A percentile compares a stretch with the other conserved stretches of the same genome.
Evolutionary conservation across 192 early-diverging fungal genomes (phyloP).

Genomic region (Linnemannia hyalina): DNA sequence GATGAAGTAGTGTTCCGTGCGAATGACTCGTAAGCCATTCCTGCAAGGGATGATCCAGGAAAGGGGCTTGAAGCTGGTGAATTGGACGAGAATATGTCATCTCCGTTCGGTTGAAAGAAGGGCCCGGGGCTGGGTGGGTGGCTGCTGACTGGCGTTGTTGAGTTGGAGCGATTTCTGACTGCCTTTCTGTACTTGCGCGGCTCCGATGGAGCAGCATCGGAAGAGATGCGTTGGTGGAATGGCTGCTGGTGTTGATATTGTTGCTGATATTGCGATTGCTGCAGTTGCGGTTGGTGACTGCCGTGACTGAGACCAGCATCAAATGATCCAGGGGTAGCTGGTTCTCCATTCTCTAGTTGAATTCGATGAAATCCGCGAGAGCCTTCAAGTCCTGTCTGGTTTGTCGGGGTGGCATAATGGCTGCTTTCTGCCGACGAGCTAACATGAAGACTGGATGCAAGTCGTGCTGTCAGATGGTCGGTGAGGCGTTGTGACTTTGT

Average conservation of each 20-base stretch:
- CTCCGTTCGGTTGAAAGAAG: background rate
- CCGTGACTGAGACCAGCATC: background rate
- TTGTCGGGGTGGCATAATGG: background rate
- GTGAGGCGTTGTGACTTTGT: constrained; percentile 49
- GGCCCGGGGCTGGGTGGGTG: constrained; percentile 44
- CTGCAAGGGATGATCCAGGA: background rate
- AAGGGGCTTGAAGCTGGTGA: constrained; percentile 3
- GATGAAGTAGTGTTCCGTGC: constrained; percentile 9
- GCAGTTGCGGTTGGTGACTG: background rate
- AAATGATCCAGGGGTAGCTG: background rate
- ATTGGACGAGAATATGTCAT: constrained; percentile 14
- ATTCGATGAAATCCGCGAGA: constrained; percentile 40
- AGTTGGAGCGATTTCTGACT: constrained; percentile 40
- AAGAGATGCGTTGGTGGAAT: background rate
- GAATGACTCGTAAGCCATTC: constrained; percentile 23
- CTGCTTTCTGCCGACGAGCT: constrained; percentile 13
- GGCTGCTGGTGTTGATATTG: background rate
- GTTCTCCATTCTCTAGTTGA: background rate
- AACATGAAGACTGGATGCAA: constrained; percentile 47
- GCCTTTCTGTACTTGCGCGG: constrained; percentile 48
- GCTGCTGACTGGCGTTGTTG: constrained; percentile 41
- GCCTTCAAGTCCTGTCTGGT: constrained; percentile 32
- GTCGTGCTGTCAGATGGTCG: constrained; percentile 41
- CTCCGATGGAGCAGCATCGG: background rate
- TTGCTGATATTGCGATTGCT: background rate